Conservation (phyloP, 345 rosid genomes). For the Eucalyptus caleyi region DNA sequence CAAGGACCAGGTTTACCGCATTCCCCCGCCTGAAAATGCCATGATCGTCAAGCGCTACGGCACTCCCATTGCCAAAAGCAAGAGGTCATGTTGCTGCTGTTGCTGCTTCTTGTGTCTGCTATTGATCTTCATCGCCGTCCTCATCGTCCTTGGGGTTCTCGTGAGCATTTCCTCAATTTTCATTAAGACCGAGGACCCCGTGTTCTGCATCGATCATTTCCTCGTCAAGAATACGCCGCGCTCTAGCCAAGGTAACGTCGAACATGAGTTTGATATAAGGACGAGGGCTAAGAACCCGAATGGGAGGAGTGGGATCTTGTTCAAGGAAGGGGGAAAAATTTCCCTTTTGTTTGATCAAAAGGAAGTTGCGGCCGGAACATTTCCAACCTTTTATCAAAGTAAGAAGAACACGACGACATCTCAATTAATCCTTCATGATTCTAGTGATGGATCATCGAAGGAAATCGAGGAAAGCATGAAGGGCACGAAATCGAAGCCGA, state of each 20-base stretch:
- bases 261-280: background rate
- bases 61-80: background rate
- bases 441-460: background rate
- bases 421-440: background rate
- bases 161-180: background rate
- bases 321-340: background rate
- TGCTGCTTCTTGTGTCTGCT: background rate
- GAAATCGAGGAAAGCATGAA: background rate
- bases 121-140: background rate
- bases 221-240: background rate
- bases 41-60: background rate
- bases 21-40: conserved; percentile 50
- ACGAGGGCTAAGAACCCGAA: conserved; percentile 3
- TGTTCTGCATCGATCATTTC: conserved; percentile 1
- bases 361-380: background rate
- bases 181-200: background rate
- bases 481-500: background rate
- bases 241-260: background rate
- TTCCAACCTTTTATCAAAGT: background rate
- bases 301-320: background rate
- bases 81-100: background rate
- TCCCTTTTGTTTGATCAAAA: background rate
- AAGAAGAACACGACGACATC: background rate
- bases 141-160: background rate
- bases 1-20: conserved; percentile 44